phyloP scores from a whole-genome alignment of 441 rosid species.

The Sinapis alba region DNA sequence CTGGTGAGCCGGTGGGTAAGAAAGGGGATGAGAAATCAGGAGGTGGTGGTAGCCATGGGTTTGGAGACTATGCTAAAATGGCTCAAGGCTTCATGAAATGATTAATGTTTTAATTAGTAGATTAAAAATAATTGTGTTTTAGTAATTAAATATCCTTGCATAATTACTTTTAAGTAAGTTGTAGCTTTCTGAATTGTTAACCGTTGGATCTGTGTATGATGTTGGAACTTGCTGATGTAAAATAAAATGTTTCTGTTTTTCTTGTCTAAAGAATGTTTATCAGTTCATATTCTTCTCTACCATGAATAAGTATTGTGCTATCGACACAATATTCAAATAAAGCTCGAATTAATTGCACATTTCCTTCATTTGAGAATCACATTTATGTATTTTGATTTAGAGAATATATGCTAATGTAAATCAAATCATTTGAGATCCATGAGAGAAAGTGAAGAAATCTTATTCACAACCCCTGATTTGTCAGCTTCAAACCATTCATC shows the following conservation, averaged over 20 bases:
- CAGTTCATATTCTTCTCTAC: not conserved
- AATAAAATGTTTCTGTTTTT: not conserved
- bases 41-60: slow-evolving; percentile 40
- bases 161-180: slow-evolving; percentile 16
- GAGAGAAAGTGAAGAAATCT: slow-evolving; percentile 35
- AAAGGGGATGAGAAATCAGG: slow-evolving; percentile 42
- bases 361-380: not conserved
- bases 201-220: not conserved
- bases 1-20: slow-evolving; percentile 18
- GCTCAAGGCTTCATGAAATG: slow-evolving; percentile 64
- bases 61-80: slow-evolving; percentile 63
- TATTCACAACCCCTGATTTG: slow-evolving; percentile 26
- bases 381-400: slow-evolving; percentile 5
- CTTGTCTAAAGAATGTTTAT: not conserved
- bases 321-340: not conserved
- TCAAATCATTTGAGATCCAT: not conserved
- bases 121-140: not conserved
- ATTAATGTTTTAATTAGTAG: slow-evolving; percentile 15
- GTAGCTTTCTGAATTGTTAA: slow-evolving; percentile 12
- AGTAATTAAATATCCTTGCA: slow-evolving; percentile 15
- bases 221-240: slow-evolving; percentile 1
- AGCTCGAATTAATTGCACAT: not conserved
- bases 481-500: slow-evolving; percentile 34
- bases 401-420: slow-evolving; percentile 31
- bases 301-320: not conserved